Percentiles rank a stretch among this genome's conserved stretches.
These are phyloP conservation scores for Dictyostelium brefeldianum DNA, from an alignment of 78 protist genomes.

Conservation along the genomic window DNA sequence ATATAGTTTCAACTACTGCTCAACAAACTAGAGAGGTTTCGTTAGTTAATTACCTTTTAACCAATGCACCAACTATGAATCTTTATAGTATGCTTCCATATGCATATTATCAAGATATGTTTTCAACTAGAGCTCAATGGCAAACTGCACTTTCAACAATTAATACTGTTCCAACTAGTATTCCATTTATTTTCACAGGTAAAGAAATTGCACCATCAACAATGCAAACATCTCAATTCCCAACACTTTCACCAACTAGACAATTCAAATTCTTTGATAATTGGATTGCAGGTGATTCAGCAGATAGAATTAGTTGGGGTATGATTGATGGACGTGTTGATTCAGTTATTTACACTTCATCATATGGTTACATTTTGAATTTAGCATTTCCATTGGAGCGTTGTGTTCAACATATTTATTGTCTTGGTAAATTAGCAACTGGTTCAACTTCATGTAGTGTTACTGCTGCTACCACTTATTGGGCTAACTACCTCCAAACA, in stretches of 20 bases:
- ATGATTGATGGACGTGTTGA: slow-evolving; percentile 30
- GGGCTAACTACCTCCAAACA: slow-evolving; percentile 14
- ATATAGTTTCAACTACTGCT: background rate
- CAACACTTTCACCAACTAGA: slow-evolving; percentile 20
- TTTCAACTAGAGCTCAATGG: slow-evolving; percentile 3
- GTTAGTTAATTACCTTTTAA: background rate
- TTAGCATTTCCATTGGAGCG: slow-evolving; percentile 40
- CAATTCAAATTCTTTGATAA: slow-evolving; percentile 15
- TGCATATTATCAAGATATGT: slow-evolving; percentile 11
- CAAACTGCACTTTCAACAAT: background rate
- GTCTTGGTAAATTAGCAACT: slow-evolving; percentile 3
- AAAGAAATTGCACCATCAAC: slow-evolving; percentile 8
- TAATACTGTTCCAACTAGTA: background rate
- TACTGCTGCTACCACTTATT: background rate
- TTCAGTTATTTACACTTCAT: background rate
- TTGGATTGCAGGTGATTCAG: slow-evolving; percentile 59
- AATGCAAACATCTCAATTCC: slow-evolving; percentile 11
- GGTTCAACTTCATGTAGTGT: slow-evolving; percentile 2
- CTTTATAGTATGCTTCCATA: slow-evolving; percentile 15
- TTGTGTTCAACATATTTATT: slow-evolving; percentile 37
- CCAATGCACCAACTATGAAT: slow-evolving; percentile 2
- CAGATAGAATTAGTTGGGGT: slow-evolving; percentile 48
- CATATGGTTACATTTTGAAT: slow-evolving; percentile 46
- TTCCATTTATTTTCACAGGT: slow-evolving; percentile 56
- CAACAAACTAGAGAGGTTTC: slow-evolving; percentile 17